A percentile compares a stretch with the other conserved stretches of the same genome.
Evolutionary conservation across 805 yeast genomes (phyloP).

Genomic region (Nakazawaea wyomingensis): DNA sequence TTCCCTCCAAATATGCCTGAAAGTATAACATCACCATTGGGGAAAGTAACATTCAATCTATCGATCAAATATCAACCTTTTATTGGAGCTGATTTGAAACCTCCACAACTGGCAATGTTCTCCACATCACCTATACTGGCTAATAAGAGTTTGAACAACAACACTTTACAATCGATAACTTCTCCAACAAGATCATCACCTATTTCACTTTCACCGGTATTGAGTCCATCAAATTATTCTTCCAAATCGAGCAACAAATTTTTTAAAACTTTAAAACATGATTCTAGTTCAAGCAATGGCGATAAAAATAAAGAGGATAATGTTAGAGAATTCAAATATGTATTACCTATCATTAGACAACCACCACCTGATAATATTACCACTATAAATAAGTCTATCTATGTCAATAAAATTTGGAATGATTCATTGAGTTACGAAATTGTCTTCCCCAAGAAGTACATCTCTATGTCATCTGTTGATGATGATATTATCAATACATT

Average conservation of each 20-base stretch:
- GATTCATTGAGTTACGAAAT: constrained; percentile 66
- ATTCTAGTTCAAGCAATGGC: too few relatives aligned
- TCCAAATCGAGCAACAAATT: constrained; percentile 10
- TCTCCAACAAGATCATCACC: background rate
- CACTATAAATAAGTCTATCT: constrained; percentile 57
- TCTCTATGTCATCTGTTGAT: constrained; percentile 46
- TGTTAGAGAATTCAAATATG: constrained; percentile 10
- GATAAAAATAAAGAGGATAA: constrained; percentile 9
- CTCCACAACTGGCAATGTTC: constrained; percentile 26
- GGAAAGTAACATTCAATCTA: constrained; percentile 40
- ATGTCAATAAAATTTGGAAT: constrained; percentile 72
- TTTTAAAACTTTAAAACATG: constrained; percentile 12
- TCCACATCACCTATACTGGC: constrained; percentile 28
- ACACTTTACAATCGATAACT: background rate
- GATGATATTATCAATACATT: constrained; percentile 31
- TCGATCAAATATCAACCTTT: constrained; percentile 33
- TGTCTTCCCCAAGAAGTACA: constrained; percentile 64
- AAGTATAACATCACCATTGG: constrained; percentile 45
- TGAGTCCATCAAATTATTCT: background rate
- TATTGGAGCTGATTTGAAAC: constrained; percentile 23
- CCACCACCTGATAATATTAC: constrained; percentile 17
- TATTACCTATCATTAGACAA: constrained; percentile 26
- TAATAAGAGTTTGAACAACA: background rate
- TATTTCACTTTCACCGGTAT: background rate
- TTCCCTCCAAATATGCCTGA: constrained; percentile 64